Evolutionary conservation across 257 asterid genomes (phyloP).

Genomic region (Vinca minor): DNA sequence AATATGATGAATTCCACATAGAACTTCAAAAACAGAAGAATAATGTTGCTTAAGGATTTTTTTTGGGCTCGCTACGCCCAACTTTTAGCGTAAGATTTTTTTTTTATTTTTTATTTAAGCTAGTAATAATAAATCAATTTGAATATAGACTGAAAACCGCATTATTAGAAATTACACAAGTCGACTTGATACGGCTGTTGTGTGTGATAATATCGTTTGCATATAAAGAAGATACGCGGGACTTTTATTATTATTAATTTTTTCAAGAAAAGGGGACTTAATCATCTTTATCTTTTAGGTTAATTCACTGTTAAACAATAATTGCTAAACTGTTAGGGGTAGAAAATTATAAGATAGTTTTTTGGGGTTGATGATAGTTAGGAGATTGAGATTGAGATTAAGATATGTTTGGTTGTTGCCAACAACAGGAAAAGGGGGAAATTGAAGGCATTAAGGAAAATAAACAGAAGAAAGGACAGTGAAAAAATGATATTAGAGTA

Average conservation of each 20-base stretch:
- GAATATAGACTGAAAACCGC: too few species aligned
- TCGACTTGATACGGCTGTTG: too few species aligned
- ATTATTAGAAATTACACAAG: neutral
- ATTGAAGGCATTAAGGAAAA: slow-evolving; percentile 9
- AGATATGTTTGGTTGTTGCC: slow-evolving; percentile 27
- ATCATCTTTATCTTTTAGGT: neutral
- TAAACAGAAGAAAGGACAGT: slow-evolving; percentile 5
- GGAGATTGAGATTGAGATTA: slow-evolving; percentile 26
- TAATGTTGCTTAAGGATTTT: neutral
- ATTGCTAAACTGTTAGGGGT: slow-evolving; percentile 2
- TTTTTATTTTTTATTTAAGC: too few species aligned
- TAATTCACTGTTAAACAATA: slow-evolving; percentile 1
- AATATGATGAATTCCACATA: neutral
- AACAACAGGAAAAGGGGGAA: slow-evolving; percentile 10
- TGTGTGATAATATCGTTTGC: neutral
- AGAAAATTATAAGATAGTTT: neutral
- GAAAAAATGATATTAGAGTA: slow-evolving; percentile 14
- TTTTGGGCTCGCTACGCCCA: neutral
- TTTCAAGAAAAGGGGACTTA: neutral
- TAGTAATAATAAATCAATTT: neutral
- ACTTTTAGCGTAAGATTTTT: too few species aligned
- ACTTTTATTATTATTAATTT: too few species aligned
- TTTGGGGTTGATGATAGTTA: neutral
- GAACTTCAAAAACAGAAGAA: neutral
- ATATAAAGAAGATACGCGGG: too few species aligned